Evolutionary conservation across 345 rosid species (phyloP), one percentile per base, ranked within the genome.

Genomic region (Punica granatum): DNA sequence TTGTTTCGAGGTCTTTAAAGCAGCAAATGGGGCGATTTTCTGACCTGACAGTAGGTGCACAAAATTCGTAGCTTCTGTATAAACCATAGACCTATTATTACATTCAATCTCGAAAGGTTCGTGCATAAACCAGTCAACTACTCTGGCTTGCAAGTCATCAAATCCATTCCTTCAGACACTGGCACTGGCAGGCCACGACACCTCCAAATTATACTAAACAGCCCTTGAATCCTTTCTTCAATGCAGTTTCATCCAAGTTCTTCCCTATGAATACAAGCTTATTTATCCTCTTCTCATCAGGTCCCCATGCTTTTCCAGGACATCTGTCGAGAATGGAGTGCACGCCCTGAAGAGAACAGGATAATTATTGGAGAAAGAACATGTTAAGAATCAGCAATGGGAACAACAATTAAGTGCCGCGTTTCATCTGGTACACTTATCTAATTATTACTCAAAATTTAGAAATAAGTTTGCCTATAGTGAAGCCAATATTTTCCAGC

Each of bases 251-350:
- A 67, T 88, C 86, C 48, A 84, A 76, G 76, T 86, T 84, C 69
- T 82, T 78, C 63, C 94, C 90, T 9, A 86, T 88, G 73, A 88
- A 88, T 6, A 86, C 91, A 1, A 86, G 80, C 75, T 88, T 88
- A 86, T 84, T 88, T 14, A 75, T 60, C 69, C 84, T 86, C 83
- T 77, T 86, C 79, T 88, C 89, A 18, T 80, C 80, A 12, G 84
- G 67, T 46, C 79, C 83, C 94, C 94, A 88, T 36, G 69, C 60
- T 66, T 86, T 84, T 32, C 89, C 89, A 0, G 76, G 84, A 70
- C 85, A 69, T 65, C 89, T 86, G 64, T 88, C 94, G 65, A 85
- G 72, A 14, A 60, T 78, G 28, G 94, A 81, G 70, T 86, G 94
- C 66, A 84, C 91, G 9, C 89, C 90, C 89, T 82, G 72, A 60